phyloP scores from a whole-genome alignment of 2,329 filamentous ascomycete species.

The Zarea fungicola region DNA sequence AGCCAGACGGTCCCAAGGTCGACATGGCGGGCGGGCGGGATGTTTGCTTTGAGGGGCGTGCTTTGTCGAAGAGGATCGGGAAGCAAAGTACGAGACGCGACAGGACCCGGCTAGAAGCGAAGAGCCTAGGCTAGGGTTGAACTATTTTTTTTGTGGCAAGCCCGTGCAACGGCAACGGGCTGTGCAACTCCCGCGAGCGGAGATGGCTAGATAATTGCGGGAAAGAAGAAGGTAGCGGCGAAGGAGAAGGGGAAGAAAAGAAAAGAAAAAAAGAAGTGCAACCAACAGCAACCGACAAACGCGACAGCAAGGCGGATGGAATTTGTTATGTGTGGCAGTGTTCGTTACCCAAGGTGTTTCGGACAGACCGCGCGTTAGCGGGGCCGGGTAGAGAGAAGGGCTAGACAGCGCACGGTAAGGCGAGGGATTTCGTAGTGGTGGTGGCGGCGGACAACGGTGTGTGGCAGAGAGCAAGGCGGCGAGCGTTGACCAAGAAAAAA shows the following conservation, averaged over 20 bases:
- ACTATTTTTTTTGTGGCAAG: background rate
- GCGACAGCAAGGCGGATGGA: background rate
- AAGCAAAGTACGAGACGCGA: slow-evolving; percentile 5
- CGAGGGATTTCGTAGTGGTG: slow-evolving; percentile 7
- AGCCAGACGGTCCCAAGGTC: slow-evolving; percentile 43
- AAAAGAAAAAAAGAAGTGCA: too few species aligned
- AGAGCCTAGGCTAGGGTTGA: background rate
- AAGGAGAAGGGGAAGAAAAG: too few species aligned
- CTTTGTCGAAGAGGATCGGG: slow-evolving; percentile 5
- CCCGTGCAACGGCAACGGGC: slow-evolving; percentile 1
- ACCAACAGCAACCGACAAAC: background rate
- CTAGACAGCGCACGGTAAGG: background rate
- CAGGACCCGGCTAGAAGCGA: background rate
- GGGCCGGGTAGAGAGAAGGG: background rate
- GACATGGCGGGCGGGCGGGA: slow-evolving; percentile 32
- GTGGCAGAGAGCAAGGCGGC: background rate
- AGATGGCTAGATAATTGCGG: background rate
- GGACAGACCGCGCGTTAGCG: slow-evolving; percentile 8
- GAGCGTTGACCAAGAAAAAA: background rate
- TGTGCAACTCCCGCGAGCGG: background rate
- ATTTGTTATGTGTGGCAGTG: background rate
- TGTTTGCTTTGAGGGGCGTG: background rate
- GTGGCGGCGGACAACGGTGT: slow-evolving; percentile 1
- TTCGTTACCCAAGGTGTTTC: background rate
- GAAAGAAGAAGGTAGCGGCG: background rate